Base-by-base conservation (phyloP, 345 rosid genomes). In the Clarkia xantiana region DNA sequence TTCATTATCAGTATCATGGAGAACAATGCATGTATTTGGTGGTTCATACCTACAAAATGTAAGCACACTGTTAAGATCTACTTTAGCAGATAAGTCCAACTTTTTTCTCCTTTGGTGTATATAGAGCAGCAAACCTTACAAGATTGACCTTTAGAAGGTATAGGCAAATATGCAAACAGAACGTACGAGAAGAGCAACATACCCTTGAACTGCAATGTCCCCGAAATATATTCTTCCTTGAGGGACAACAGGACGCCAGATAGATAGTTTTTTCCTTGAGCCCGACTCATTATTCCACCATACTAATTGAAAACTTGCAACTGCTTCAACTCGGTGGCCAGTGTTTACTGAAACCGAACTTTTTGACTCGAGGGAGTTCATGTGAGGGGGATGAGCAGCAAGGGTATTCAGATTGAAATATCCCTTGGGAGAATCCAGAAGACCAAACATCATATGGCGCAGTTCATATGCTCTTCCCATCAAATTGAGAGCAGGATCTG, bases 201-300 rank as follows among this genome's bases (percentile, higher is more conserved):
- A 91, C 98, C 98, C 98, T 63, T 70, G 73, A 67, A 91, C 79
- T 63, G 94, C 94, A 65, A 86, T 71, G 74, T 91, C 98, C 53
- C 98, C 94, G 55, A 91, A 91, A 75, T 73, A 91, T 38, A 79
- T 89, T 86, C 79, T 76, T 54, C 94, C 89, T 22, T 69, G 79
- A 36, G 93, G 67, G 59, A 84, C 73, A 2, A 65, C 54, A 4
- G 96, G 98, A 41, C 94, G 94, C 98, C 98, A 91, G 64, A 91
- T 54, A 5, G 98, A 91, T 49, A 86, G 47, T 67, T 77, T 71
- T 66, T 86, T 83, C 65, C 84, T 76, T 49, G 86, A 74, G 64
- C 67, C 78, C 62, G 86, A 65, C 55, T 68, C 74, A 54, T 62
- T 73, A 67, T 91, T 84, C 88, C 80, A 86, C 98, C 98, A 91